These are phyloP conservation scores for Monilinia laxa DNA, from an alignment of 2,329 filamentous ascomycete genomes.

Conservation along the genomic window DNA sequence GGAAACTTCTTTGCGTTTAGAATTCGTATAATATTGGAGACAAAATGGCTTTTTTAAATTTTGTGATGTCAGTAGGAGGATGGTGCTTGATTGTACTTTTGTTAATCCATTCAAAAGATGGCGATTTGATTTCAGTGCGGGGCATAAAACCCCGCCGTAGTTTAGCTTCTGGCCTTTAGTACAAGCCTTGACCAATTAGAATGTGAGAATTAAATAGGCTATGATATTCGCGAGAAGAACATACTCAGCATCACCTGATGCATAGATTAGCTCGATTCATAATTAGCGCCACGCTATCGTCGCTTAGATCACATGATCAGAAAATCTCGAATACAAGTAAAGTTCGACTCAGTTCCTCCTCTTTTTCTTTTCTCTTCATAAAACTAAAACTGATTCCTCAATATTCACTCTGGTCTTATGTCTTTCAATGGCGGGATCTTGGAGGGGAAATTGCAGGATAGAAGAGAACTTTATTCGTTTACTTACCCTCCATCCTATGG, in stretches of 20 bases:
- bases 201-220: no score
- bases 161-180: not conserved
- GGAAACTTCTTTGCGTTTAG: not conserved
- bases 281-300: not conserved
- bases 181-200: not conserved
- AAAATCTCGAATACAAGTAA: constrained; percentile 7
- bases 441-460: constrained; percentile 71
- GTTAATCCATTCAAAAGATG: constrained; percentile 9
- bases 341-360: not conserved
- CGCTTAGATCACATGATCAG: constrained; percentile 14
- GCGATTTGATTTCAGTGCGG: constrained; percentile 13
- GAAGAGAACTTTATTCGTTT: constrained; percentile 50
- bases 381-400: constrained; percentile 49
- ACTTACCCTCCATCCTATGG: constrained; percentile 58
- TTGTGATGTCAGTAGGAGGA: constrained; percentile 16
- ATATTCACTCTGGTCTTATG: constrained; percentile 67
- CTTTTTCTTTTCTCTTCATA: constrained; percentile 42
- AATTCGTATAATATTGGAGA: not conserved
- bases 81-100: constrained; percentile 7
- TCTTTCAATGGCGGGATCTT: constrained; percentile 55
- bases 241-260: not conserved
- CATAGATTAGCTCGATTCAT: no score
- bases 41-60: not conserved
- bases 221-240: not conserved
- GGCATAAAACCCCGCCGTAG: constrained; percentile 8